Percentiles rank a stretch among this genome's conserved stretches.
phyloP scores from a whole-genome alignment of 2,329 filamentous ascomycete species.

The Coniochaeta sp. region DNA sequence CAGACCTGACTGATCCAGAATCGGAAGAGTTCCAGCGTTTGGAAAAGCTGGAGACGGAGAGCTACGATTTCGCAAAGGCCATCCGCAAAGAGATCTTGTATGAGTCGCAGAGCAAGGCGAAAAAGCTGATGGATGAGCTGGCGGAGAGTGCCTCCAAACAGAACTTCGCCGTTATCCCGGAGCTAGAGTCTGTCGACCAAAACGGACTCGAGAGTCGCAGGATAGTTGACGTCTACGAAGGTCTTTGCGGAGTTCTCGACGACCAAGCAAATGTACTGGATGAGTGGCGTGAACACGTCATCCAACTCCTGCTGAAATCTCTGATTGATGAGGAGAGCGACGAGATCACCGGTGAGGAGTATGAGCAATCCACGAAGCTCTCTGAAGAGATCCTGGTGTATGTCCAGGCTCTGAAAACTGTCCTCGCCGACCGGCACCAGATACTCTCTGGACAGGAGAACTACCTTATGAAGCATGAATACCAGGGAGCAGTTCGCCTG shows the following conservation, averaged over 20 bases:
- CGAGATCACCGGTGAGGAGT: conserved; percentile 82
- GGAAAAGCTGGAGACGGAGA: conserved; percentile 62
- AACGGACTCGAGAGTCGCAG: conserved; percentile 67
- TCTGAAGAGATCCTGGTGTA: conserved; percentile 89
- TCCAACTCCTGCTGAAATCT: conserved; percentile 63
- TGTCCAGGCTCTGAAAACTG: conserved; percentile 67
- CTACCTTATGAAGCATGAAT: conserved; percentile 66
- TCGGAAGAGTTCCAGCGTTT: conserved; percentile 60
- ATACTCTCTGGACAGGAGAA: conserved; percentile 74
- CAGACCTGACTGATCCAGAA: conserved; percentile 54
- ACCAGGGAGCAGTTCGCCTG: conserved; percentile 49
- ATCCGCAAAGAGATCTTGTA: conserved; percentile 74
- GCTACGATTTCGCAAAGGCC: conserved; percentile 71
- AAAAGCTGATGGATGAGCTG: conserved; percentile 58
- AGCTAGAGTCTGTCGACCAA: conserved; percentile 43
- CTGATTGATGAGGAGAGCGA: conserved; percentile 76
- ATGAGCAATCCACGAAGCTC: conserved; percentile 75
- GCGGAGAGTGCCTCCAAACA: conserved; percentile 42
- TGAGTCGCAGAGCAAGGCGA: conserved; percentile 48
- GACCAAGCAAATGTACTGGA: conserved; percentile 64
- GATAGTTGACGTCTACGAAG: conserved; percentile 58
- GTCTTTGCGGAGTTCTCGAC: conserved; percentile 60
- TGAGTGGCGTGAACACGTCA: conserved; percentile 66
- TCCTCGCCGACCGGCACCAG: conserved; percentile 71
- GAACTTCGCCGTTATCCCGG: conserved; percentile 55